A percentile compares a stretch with the other conserved stretches of the same genome.
Evolutionary conservation across 148 eudicot species (phyloP).

Genomic region (Nepenthes gracilis): DNA sequence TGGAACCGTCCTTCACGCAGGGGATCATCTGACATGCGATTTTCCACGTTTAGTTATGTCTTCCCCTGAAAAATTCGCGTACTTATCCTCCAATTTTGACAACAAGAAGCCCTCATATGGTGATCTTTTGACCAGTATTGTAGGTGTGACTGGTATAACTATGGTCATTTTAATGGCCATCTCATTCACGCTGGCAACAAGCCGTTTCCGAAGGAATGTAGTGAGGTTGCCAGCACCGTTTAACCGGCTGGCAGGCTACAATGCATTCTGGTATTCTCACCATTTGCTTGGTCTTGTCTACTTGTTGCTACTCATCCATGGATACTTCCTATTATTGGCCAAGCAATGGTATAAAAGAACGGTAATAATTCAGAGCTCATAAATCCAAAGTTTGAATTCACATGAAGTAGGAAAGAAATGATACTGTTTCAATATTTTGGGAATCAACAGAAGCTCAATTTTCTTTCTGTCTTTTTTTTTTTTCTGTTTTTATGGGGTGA

Average conservation of each 20-base stretch:
- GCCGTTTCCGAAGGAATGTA: constrained; percentile 49
- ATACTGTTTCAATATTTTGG: neutral
- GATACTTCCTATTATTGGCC: constrained; percentile 61
- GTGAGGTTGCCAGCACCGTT: constrained; percentile 72
- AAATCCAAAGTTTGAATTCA: neutral
- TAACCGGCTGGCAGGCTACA: constrained; percentile 74
- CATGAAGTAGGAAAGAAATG: neutral
- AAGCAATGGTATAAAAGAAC: constrained; percentile 70
- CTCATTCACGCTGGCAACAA: constrained; percentile 71
- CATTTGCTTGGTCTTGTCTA: constrained; percentile 76
- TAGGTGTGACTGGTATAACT: constrained; percentile 62
- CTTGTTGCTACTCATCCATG: constrained; percentile 65
- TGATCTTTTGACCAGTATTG: constrained; percentile 40
- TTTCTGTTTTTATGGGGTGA: neutral
- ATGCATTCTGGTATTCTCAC: constrained; percentile 95
- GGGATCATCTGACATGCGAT: constrained; percentile 71
- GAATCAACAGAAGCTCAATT: neutral
- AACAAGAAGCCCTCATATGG: constrained; percentile 50
- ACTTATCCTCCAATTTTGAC: constrained; percentile 54
- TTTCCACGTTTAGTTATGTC: constrained; percentile 61
- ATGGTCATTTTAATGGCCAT: constrained; percentile 79
- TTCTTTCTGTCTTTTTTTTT: neutral
- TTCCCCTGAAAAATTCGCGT: constrained; percentile 53
- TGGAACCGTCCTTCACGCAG: constrained; percentile 66
- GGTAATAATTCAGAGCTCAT: constrained; percentile 30